Conservation (phyloP, 768 basidiomycete genomes). For the Kwoniella sp. region DNA sequence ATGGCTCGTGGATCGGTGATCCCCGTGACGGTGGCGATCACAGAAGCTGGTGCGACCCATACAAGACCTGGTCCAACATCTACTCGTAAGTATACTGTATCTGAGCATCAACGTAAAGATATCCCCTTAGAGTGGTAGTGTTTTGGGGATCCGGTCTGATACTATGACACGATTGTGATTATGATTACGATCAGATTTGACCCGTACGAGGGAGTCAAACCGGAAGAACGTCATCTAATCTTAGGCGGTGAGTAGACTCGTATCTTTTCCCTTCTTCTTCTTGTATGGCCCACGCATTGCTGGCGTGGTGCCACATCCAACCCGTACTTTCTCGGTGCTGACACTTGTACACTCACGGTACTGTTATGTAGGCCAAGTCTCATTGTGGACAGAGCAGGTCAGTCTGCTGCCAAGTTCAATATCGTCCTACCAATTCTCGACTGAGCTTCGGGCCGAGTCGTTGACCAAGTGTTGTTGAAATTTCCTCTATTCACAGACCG, state of each 20-base stretch:
- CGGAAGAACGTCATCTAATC: constrained; percentile 62
- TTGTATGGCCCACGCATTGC: no score
- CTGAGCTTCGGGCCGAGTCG: no score
- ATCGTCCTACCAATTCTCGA: background rate
- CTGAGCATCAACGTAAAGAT: no score
- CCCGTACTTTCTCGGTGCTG: no score
- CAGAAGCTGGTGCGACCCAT: constrained; percentile 69
- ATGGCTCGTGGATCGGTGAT: constrained; percentile 70
- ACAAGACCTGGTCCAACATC: constrained; percentile 78
- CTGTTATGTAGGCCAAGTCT: constrained; percentile 60
- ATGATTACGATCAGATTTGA: constrained; percentile 73
- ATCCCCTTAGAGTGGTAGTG: no score
- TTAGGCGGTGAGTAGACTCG: constrained; percentile 69
- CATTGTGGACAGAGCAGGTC: constrained; percentile 68
- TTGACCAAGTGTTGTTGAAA: no score
- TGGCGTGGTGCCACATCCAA: no score
- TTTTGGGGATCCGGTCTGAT: background rate
- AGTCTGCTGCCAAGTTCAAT: constrained; percentile 1
- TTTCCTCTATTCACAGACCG: constrained; percentile 60
- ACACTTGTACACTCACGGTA: no score
- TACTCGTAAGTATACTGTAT: constrained; percentile 23
- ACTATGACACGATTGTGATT: background rate
- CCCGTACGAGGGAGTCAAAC: constrained; percentile 65
- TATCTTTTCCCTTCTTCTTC: no score
- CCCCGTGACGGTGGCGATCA: constrained; percentile 37